phyloP scores from a whole-genome alignment of 2,329 filamentous ascomycete species.

The Stemphylium beticola region DNA sequence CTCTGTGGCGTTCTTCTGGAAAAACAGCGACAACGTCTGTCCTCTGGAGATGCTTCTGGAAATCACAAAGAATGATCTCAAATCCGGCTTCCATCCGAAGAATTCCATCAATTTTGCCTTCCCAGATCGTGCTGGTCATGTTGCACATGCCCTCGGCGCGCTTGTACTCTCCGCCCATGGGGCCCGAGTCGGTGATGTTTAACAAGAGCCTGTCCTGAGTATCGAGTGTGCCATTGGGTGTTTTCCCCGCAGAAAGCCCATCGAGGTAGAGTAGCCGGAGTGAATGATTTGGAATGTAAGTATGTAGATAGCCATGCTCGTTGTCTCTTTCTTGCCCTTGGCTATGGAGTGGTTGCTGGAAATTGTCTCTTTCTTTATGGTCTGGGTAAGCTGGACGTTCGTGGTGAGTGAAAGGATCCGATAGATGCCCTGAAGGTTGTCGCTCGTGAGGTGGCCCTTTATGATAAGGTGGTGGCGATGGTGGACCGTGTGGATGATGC shows the following conservation, averaged over 20 bases:
- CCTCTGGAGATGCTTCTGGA: slow-evolving; percentile 51
- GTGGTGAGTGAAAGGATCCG: too few relatives aligned
- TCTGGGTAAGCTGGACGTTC: too few relatives aligned
- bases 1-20: neutral
- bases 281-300: slow-evolving; percentile 64
- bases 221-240: slow-evolving; percentile 69
- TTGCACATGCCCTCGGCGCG: slow-evolving; percentile 65
- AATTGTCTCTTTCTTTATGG: neutral
- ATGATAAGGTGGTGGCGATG: too few relatives aligned
- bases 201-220: slow-evolving; percentile 68
- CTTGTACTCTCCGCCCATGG: slow-evolving; percentile 55
- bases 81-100: slow-evolving; percentile 74
- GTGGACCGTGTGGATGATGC: too few relatives aligned
- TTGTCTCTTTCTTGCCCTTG: neutral
- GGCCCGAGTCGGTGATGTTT: slow-evolving; percentile 34
- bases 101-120: slow-evolving; percentile 64
- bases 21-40: slow-evolving; percentile 20
- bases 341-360: slow-evolving; percentile 9
- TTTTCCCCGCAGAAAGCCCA: slow-evolving; percentile 72
- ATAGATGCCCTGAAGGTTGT: too few relatives aligned
- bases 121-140: slow-evolving; percentile 58
- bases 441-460: too few relatives aligned
- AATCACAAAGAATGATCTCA: slow-evolving; percentile 73
- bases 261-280: slow-evolving; percentile 72
- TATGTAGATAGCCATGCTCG: slow-evolving; percentile 66